phyloP scores from a whole-genome alignment of 2,329 filamentous ascomycete genomes.

The Capronia coronata region DNA sequence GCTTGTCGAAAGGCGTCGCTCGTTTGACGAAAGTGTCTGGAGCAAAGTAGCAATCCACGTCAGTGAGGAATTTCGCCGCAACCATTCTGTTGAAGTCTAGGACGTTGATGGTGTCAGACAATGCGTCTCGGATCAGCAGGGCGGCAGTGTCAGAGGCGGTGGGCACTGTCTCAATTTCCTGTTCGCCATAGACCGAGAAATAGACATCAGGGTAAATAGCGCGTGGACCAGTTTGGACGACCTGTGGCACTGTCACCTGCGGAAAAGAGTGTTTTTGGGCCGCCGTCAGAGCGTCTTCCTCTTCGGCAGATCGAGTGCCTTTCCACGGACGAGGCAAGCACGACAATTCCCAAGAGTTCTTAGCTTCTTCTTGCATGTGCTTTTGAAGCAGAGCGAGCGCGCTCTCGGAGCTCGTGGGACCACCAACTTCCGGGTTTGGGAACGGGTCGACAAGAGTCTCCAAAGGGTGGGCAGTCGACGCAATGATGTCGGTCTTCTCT shows the following conservation, averaged over 20 bases:
- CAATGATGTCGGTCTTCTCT: conserved; percentile 92
- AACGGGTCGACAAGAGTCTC: conserved; percentile 85
- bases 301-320: conserved; percentile 34
- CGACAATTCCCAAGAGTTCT: conserved; percentile 65
- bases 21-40: conserved; percentile 87
- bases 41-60: conserved; percentile 90
- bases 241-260: conserved; percentile 64
- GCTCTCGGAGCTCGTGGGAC: conserved; percentile 59
- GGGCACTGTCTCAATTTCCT: conserved; percentile 85
- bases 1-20: conserved; percentile 83
- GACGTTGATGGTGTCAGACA: conserved; percentile 89
- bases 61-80: conserved; percentile 81
- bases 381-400: conserved; percentile 75
- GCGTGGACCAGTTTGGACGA: conserved; percentile 65
- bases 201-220: conserved; percentile 87
- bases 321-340: conserved; percentile 55
- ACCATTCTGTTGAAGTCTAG: conserved; percentile 87
- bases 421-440: conserved; percentile 49
- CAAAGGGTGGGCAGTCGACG: conserved; percentile 76
- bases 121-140: conserved; percentile 73
- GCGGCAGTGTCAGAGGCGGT: conserved; percentile 67
- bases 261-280: conserved; percentile 71
- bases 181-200: conserved; percentile 82
- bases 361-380: conserved; percentile 72
- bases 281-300: conserved; percentile 54